These are phyloP conservation scores for Mucor racemosus DNA, from an alignment of 371 early-diverging fungal genomes.

Conservation along the genomic window DNA sequence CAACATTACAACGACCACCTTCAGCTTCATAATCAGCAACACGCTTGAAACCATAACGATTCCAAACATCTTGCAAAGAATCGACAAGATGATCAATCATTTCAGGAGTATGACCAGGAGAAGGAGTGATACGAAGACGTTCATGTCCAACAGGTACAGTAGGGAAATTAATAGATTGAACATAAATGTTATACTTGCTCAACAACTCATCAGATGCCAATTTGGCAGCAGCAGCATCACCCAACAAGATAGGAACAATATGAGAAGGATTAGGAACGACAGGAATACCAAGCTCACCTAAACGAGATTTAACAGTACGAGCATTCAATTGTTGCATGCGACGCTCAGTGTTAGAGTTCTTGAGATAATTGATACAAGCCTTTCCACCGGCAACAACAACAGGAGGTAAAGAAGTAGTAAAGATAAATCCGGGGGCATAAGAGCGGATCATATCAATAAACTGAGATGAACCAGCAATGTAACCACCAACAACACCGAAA, in stretches of 20 bases:
- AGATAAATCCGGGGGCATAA: conserved; percentile 99
- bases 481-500: conserved; percentile 97
- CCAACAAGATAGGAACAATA: conserved; percentile 96
- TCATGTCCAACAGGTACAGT: conserved; percentile 96
- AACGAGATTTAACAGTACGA: conserved; percentile 81
- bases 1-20: conserved; percentile 93
- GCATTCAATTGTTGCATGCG: conserved; percentile 90
- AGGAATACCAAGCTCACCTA: conserved; percentile 88
- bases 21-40: conserved; percentile 83
- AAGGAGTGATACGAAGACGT: conserved; percentile 97
- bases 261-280: conserved; percentile 98
- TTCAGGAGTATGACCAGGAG: conserved; percentile 87
- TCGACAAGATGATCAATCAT: conserved; percentile 86
- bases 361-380: conserved; percentile 90
- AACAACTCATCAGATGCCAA: conserved; percentile 91
- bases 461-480: conserved; percentile 89
- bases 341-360: conserved; percentile 83
- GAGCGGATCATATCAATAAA: conserved; percentile 97
- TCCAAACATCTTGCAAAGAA: conserved; percentile 89
- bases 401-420: conserved; percentile 98
- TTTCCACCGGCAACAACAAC: conserved; percentile 90
- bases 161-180: conserved; percentile 97
- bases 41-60: conserved; percentile 80
- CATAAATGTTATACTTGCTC: conserved; percentile 90
- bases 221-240: conserved; percentile 94